These are phyloP conservation scores for Fragaria nilgerrensis DNA, from an alignment of 306 rosid species.

Conservation along the genomic window DNA sequence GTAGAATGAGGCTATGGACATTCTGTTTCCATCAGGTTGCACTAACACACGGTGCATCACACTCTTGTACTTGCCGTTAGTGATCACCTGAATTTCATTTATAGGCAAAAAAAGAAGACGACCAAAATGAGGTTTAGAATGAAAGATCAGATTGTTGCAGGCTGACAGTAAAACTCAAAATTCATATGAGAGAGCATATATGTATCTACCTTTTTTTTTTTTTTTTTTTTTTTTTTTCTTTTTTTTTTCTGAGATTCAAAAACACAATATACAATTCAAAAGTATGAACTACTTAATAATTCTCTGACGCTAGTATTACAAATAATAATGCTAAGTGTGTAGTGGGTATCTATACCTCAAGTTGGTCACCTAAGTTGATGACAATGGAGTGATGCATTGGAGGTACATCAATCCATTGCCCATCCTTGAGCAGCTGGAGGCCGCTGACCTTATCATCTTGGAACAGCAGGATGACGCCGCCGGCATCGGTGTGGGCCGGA, in stretches of 20 bases:
- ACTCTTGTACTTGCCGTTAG: constrained; percentile 92
- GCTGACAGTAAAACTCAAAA: neutral
- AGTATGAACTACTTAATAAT: neutral
- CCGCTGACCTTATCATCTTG: constrained; percentile 98
- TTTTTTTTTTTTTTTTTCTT: too few relatives aligned
- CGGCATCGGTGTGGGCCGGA: constrained; percentile 98
- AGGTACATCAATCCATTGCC: constrained; percentile 84
- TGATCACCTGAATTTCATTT: constrained; percentile 50
- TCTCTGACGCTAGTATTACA: neutral
- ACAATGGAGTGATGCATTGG: constrained; percentile 97
- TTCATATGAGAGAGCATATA: neutral
- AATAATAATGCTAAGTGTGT: neutral
- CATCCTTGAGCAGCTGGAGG: constrained; percentile 90
- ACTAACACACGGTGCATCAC: constrained; percentile 76
- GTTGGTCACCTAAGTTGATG: constrained; percentile 95
- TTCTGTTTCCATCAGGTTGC: constrained; percentile 71
- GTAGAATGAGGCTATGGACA: constrained; percentile 95
- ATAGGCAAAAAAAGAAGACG: neutral
- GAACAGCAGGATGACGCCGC: constrained; percentile 89
- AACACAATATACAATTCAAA: neutral
- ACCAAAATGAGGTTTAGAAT: neutral
- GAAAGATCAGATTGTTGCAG: neutral
- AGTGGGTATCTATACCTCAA: constrained; percentile 56
- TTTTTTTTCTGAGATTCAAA: neutral
- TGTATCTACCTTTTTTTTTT: neutral